phyloP scores from a whole-genome alignment of 805 yeast genomes.

The Kodamaea leandrae region DNA sequence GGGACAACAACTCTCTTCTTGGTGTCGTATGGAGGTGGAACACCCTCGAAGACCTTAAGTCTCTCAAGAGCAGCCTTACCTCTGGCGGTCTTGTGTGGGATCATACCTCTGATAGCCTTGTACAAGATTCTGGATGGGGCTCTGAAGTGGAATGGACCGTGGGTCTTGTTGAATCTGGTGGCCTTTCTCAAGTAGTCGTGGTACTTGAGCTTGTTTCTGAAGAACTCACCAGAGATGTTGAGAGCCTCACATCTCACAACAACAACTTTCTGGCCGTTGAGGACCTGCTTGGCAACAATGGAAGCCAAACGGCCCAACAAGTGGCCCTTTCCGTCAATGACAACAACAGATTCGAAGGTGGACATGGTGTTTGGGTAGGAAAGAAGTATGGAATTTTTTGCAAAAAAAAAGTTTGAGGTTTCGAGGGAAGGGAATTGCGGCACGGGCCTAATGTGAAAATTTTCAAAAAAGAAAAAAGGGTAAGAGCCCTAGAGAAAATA shows the following conservation, averaged over 20 bases:
- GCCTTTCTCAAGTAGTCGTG: slow-evolving; percentile 99
- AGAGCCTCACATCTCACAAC: slow-evolving; percentile 96
- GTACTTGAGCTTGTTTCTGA: slow-evolving; percentile 99
- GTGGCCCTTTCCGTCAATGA: slow-evolving; percentile 99
- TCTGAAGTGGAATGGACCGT: slow-evolving; percentile 99
- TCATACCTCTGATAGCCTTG: slow-evolving; percentile 99
- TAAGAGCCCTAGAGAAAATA: no score
- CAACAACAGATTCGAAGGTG: slow-evolving; percentile 95
- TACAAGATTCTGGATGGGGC: slow-evolving; percentile 99
- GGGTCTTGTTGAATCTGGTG: slow-evolving; percentile 96
- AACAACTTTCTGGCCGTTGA: slow-evolving; percentile 97
- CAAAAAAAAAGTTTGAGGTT: slow-evolving; percentile 8
- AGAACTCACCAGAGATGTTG: slow-evolving; percentile 99
- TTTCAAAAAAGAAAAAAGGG: slow-evolving; percentile 5
- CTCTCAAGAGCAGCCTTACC: slow-evolving; percentile 99
- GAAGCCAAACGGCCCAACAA: slow-evolving; percentile 99
- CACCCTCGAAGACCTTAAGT: slow-evolving; percentile 99
- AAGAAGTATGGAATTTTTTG: slow-evolving; percentile 1
- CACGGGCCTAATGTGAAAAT: slow-evolving; percentile 6
- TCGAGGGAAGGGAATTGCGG: slow-evolving; percentile 5
- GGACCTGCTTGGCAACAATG: slow-evolving; percentile 95
- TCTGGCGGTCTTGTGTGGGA: slow-evolving; percentile 99
- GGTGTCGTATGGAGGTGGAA: slow-evolving; percentile 99
- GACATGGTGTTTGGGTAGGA: slow-evolving; percentile 47
- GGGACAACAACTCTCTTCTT: slow-evolving; percentile 99